phyloP scores from a whole-genome alignment of 306 rosid species.

The Rosa persica region DNA sequence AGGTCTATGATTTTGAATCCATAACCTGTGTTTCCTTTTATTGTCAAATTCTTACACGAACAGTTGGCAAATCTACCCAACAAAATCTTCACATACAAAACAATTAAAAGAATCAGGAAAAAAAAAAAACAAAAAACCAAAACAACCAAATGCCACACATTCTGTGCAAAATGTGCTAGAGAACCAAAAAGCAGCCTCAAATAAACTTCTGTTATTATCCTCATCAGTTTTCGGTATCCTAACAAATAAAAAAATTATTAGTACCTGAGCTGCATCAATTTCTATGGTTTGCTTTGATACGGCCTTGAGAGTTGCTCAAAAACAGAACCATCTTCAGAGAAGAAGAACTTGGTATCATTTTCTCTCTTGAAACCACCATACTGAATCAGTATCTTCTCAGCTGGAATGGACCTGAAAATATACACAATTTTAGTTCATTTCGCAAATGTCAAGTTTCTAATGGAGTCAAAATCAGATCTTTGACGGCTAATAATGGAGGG shows the following conservation, averaged over 20 bases:
- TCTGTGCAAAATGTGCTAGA: too few species aligned
- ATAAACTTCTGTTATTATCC: too few species aligned
- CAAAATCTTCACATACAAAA: too few species aligned
- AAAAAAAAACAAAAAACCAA: too few species aligned
- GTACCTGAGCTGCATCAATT: slow-evolving; percentile 36
- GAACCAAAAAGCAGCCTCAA: too few species aligned
- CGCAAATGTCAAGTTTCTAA: neutral
- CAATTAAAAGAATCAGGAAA: too few species aligned
- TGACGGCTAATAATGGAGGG: neutral
- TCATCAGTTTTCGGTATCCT: too few species aligned
- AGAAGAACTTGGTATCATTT: slow-evolving; percentile 35
- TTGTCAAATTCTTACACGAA: too few species aligned
- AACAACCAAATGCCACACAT: too few species aligned
- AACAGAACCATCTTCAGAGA: slow-evolving; percentile 29
- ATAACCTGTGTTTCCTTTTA: too few species aligned
- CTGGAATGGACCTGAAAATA: slow-evolving; percentile 36
- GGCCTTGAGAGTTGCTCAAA: slow-evolving; percentile 35
- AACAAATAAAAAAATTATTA: neutral
- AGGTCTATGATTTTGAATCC: too few species aligned
- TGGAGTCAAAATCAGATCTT: neutral
- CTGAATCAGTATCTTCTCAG: slow-evolving; percentile 42
- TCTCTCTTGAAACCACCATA: slow-evolving; percentile 53
- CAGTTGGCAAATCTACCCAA: too few species aligned
- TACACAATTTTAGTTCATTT: neutral
- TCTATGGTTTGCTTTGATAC: slow-evolving; percentile 36